Conservation (phyloP, 1,284 basidiomycete genomes). For the Porogramme epimiltina region DNA sequence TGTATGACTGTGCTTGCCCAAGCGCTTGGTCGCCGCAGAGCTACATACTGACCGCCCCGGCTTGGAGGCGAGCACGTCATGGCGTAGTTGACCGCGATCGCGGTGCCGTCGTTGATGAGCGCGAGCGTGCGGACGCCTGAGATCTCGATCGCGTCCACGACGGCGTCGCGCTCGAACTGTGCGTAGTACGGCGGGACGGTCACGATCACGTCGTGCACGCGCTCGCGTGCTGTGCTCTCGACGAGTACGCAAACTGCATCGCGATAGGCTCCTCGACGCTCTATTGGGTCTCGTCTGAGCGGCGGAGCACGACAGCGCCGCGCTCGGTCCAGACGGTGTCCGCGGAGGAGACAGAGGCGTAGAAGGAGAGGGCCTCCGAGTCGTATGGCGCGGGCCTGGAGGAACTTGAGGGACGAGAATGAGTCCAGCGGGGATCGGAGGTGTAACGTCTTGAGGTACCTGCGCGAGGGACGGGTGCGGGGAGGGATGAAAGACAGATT, state of each 20-base stretch:
- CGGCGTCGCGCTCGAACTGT: conserved; percentile 85
- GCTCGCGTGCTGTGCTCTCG: conserved; percentile 75
- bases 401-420: conserved; percentile 84
- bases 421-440: conserved; percentile 85
- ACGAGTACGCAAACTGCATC: conserved; percentile 95
- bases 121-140: conserved; percentile 85
- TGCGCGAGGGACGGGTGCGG: conserved; percentile 8
- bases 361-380: conserved; percentile 65
- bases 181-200: conserved; percentile 88
- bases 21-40: no score
- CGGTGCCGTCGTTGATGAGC: conserved; percentile 91
- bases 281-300: conserved; percentile 71
- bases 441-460: conserved; percentile 42
- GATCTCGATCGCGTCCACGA: conserved; percentile 90
- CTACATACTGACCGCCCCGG: no score
- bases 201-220: conserved; percentile 80
- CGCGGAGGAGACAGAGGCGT: conserved; percentile 64
- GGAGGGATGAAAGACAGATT: not conserved
- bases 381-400: conserved; percentile 79
- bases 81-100: conserved; percentile 93
- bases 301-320: conserved; percentile 59
- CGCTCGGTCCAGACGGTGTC: conserved; percentile 60
- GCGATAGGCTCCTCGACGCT: conserved; percentile 90
- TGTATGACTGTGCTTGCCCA: no score
- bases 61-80: conserved; percentile 94